Conservation (phyloP, 352 stramenopile species). For the Phytopythium vexans region DNA sequence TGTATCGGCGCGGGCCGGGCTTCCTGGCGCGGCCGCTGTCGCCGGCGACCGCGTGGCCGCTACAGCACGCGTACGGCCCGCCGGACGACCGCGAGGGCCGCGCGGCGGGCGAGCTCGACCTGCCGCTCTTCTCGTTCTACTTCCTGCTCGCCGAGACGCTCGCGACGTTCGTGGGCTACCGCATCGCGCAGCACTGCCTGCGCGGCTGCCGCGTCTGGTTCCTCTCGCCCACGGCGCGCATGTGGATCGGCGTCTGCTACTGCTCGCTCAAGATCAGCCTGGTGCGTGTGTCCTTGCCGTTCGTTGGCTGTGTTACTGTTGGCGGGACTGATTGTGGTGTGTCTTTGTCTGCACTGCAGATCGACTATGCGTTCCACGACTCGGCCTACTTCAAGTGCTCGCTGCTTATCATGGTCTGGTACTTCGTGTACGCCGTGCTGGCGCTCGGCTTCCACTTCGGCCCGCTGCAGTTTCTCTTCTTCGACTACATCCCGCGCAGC, state of each 20-base stretch:
- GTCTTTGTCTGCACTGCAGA: conserved; percentile 21
- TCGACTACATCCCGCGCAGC: conserved; percentile 55
- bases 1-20: conserved; percentile 57
- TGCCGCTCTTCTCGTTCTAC: conserved; percentile 75
- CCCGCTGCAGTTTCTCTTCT: conserved; percentile 77
- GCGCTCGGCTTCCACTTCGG: conserved; percentile 79
- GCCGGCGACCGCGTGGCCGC: conserved; percentile 22
- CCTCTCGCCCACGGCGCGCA: conserved; percentile 54
- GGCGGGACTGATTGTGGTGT: neutral
- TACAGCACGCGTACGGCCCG: conserved; percentile 38
- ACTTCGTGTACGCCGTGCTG: conserved; percentile 60
- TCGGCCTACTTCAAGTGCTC: conserved; percentile 66
- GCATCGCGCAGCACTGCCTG: conserved; percentile 78
- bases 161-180: conserved; percentile 75
- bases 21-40: conserved; percentile 30
- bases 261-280: conserved; percentile 74
- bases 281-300: conserved; percentile 21
- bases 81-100: conserved; percentile 30
- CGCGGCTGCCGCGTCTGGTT: conserved; percentile 61
- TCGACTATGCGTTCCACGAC: conserved; percentile 79
- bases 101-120: conserved; percentile 48
- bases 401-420: conserved; percentile 60
- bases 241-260: conserved; percentile 72
- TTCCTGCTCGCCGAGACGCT: conserved; percentile 74
- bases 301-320: conserved; percentile 3